Percentiles rank a stretch among this genome's conserved stretches.
Evolutionary conservation across 176 grass and related monocot genomes (phyloP).

Genomic region (Chrysopogon serrulatus): DNA sequence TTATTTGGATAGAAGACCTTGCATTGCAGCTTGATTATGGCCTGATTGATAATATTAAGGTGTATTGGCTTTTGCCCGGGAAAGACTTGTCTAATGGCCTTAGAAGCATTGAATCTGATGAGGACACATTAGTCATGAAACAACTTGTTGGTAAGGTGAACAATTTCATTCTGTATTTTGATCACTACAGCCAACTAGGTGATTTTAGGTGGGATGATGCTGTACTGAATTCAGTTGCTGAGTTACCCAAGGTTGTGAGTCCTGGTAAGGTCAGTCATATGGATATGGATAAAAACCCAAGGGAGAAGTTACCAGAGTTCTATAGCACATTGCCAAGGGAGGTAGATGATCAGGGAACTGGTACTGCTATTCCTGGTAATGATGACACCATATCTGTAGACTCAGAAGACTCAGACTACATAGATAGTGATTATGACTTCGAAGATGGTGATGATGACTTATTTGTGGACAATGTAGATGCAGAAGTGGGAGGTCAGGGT

Average conservation of each 20-base stretch:
- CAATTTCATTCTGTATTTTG: background rate
- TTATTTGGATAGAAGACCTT: background rate
- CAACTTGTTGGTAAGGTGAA: background rate
- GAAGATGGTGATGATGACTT: background rate
- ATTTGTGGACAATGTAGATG: background rate
- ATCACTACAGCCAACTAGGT: background rate
- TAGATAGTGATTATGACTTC: background rate
- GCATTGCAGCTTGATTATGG: too few relatives aligned
- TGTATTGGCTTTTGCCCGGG: background rate
- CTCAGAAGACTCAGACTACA: background rate
- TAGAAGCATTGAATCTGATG: background rate
- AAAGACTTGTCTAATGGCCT: background rate
- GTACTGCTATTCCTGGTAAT: too few relatives aligned
- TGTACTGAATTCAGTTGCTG: background rate
- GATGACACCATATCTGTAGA: too few relatives aligned
- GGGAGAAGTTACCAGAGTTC: background rate
- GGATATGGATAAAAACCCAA: too few relatives aligned
- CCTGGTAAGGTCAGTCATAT: background rate
- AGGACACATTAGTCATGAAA: background rate
- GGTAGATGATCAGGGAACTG: background rate
- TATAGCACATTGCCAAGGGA: accelerated
- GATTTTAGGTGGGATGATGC: background rate
- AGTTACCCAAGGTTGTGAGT: background rate
- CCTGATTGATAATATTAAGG: background rate
- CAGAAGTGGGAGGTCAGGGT: background rate